Conservation (phyloP, 495 filamentous ascomycete species). For the Acidiella bohemica region DNA sequence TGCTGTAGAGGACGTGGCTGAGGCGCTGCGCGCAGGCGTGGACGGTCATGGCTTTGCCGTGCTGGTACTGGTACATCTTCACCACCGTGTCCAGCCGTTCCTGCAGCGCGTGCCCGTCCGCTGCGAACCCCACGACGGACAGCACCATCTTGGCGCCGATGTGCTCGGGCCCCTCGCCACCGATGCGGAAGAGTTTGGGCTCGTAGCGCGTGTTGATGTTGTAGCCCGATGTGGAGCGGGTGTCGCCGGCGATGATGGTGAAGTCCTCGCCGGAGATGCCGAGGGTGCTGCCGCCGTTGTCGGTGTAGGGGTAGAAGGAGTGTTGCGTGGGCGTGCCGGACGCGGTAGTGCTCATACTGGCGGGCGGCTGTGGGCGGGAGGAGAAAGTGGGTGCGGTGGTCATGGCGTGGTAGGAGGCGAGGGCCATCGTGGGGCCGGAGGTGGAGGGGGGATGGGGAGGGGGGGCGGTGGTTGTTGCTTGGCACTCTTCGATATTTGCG, state of each 20-base stretch:
- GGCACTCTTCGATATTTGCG: no score
- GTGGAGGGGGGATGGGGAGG: no score
- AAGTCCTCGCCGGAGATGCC: conserved; percentile 91
- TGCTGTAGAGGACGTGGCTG: conserved; percentile 85
- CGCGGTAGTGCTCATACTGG: conserved; percentile 25
- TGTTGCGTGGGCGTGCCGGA: conserved; percentile 50
- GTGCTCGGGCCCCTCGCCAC: conserved; percentile 71
- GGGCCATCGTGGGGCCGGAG: conserved; percentile 32
- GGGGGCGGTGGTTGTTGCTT: no score
- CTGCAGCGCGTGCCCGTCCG: conserved; percentile 79
- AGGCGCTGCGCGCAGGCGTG: conserved; percentile 85
- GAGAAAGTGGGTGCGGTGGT: conserved; percentile 40
- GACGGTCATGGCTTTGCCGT: conserved; percentile 84
- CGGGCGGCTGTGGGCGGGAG: conserved; percentile 38
- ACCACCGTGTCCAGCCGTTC: conserved; percentile 80
- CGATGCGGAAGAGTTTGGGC: conserved; percentile 94
- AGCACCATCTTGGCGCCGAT: conserved; percentile 72
- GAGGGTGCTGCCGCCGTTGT: conserved; percentile 93
- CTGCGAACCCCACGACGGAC: conserved; percentile 89
- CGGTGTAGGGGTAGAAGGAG: conserved; percentile 91
- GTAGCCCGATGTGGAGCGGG: conserved; percentile 85
- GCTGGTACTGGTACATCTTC: conserved; percentile 94
- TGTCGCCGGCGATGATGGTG: conserved; percentile 91
- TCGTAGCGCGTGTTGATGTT: conserved; percentile 93
- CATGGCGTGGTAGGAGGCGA: conserved; percentile 24